phyloP scores from a whole-genome alignment of 2,329 filamentous ascomycete genomes.

The Xylaria sp. region DNA sequence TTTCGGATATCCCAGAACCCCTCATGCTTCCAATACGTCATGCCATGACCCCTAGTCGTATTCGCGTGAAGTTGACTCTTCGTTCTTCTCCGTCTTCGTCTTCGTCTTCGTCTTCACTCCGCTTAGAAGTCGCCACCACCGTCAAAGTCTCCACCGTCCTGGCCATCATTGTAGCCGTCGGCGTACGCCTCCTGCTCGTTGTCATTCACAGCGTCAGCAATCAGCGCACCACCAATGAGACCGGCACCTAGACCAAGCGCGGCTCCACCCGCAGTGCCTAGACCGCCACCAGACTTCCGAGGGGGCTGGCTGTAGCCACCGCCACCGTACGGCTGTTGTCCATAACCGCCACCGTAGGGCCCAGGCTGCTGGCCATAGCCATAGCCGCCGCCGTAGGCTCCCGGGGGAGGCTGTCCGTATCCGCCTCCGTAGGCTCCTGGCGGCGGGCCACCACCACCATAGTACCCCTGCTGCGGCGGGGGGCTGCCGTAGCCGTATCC shows the following conservation, averaged over 20 bases:
- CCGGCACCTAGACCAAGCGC: conserved; percentile 85
- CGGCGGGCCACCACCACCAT: conserved; percentile 39
- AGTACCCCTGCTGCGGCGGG: conserved; percentile 51
- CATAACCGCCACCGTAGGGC: conserved; percentile 47
- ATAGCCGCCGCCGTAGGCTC: conserved; percentile 41
- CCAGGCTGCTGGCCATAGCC: conserved; percentile 36
- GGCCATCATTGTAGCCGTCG: conserved; percentile 59
- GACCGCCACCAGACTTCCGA: conserved; percentile 60
- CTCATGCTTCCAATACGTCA: background rate
- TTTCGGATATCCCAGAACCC: background rate
- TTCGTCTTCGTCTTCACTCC: too few species aligned
- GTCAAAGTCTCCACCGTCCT: conserved; percentile 51
- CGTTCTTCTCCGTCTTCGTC: background rate
- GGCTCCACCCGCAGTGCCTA: conserved; percentile 79
- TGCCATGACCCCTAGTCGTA: background rate
- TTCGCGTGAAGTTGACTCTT: background rate
- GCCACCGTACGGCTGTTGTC: conserved; percentile 37
- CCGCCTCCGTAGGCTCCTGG: conserved; percentile 47
- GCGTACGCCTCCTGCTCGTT: conserved; percentile 68
- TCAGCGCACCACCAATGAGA: conserved; percentile 78
- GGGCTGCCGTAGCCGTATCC: conserved; percentile 52
- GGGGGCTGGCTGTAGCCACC: conserved; percentile 46
- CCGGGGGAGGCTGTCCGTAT: conserved; percentile 39
- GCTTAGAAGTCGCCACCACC: conserved; percentile 55
- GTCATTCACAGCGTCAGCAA: conserved; percentile 75